phyloP scores from a whole-genome alignment of 2,329 filamentous ascomycete species.

The Pestalotiopsis sp. region DNA sequence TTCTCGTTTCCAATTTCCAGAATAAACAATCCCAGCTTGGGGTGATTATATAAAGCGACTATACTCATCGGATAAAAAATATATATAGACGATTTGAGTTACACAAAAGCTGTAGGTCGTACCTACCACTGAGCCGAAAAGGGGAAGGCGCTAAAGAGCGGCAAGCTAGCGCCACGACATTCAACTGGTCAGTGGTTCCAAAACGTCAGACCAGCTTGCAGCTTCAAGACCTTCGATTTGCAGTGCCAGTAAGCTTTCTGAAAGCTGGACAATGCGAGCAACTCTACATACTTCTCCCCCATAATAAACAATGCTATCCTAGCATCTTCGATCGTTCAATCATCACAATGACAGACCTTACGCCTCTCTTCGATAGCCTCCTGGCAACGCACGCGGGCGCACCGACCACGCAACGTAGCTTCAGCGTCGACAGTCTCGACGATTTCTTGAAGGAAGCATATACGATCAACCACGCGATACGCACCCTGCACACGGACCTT shows the following conservation, averaged over 20 bases:
- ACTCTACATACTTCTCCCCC: background rate
- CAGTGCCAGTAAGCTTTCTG: background rate
- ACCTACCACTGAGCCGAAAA: background rate
- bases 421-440: slow-evolving; percentile 63
- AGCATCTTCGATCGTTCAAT: background rate
- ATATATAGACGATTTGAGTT: background rate
- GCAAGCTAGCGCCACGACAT: background rate
- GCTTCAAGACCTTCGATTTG: background rate
- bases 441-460: slow-evolving; percentile 94
- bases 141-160: background rate
- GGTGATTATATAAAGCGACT: too few relatives aligned
- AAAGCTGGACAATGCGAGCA: background rate
- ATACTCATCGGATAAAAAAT: too few relatives aligned
- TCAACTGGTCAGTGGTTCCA: background rate
- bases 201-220: slow-evolving; percentile 6
- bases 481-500: slow-evolving; percentile 78
- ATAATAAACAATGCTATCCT: background rate
- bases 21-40: too few relatives aligned
- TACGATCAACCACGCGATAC: slow-evolving; percentile 88
- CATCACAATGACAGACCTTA: slow-evolving; percentile 61
- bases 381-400: slow-evolving; percentile 61
- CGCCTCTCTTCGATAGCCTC: slow-evolving; percentile 68
- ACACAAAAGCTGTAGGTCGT: background rate
- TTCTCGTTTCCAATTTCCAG: too few relatives aligned
- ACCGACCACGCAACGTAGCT: slow-evolving; percentile 41